A percentile compares a stretch with the other conserved stretches of the same genome.
These are phyloP conservation scores for Pseudoperonospora humuli DNA, from an alignment of 352 stramenopile species.

Conservation along the genomic window DNA sequence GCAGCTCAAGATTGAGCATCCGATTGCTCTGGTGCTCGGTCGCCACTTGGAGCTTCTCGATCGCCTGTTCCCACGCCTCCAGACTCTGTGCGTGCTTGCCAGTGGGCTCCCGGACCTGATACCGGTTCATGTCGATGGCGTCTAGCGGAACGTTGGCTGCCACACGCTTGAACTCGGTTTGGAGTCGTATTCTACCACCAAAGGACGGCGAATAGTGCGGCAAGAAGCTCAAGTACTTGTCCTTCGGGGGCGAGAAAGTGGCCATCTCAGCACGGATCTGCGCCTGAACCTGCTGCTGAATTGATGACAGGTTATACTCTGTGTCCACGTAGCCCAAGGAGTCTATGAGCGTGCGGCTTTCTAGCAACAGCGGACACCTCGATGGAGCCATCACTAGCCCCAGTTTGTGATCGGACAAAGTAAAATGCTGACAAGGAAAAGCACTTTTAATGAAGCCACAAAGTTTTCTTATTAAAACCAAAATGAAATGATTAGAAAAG, in stretches of 20 bases:
- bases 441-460: too few species aligned
- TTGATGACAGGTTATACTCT: conserved; percentile 39
- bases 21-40: conserved; percentile 59
- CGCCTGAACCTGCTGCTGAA: conserved; percentile 52
- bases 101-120: conserved; percentile 40
- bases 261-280: conserved; percentile 71
- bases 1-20: conserved; percentile 68
- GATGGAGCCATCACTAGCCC: conserved; percentile 28
- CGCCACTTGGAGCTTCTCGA: conserved; percentile 39
- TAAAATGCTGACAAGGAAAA: too few species aligned
- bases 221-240: conserved; percentile 58
- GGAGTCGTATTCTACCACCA: conserved; percentile 36
- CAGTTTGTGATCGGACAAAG: too few species aligned
- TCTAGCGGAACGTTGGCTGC: conserved; percentile 57
- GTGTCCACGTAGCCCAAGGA: conserved; percentile 70
- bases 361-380: conserved; percentile 45
- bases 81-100: conserved; percentile 33
- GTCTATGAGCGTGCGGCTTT: conserved; percentile 62
- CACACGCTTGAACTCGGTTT: conserved; percentile 69
- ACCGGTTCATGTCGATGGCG: conserved; percentile 65
- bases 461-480: too few species aligned
- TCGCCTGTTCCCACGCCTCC: conserved; percentile 43
- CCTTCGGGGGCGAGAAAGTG: conserved; percentile 36
- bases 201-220: conserved; percentile 52
- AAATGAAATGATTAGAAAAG: too few species aligned